Evolutionary conservation across 805 yeast genomes (phyloP).

Genomic region (Wickerhamiella dianesei): DNA sequence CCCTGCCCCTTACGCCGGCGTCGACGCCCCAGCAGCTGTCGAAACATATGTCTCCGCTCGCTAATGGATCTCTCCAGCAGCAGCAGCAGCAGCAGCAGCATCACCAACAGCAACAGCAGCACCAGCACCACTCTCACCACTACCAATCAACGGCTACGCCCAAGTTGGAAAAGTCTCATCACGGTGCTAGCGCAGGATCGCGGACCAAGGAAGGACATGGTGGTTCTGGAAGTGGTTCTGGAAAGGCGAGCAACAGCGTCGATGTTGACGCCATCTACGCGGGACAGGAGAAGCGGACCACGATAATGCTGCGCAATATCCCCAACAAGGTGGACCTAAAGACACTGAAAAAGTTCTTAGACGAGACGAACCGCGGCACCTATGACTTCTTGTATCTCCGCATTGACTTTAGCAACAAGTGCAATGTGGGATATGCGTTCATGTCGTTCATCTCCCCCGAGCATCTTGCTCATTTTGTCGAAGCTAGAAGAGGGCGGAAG

Average conservation of each 20-base stretch:
- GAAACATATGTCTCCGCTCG: not conserved
- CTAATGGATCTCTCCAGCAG: not conserved
- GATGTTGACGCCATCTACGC: slow-evolving; percentile 29
- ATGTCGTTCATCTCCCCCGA: slow-evolving; percentile 35
- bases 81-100: not conserved
- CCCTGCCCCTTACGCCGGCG: not conserved
- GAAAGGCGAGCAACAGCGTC: slow-evolving; percentile 4
- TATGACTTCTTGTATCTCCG: slow-evolving; percentile 34
- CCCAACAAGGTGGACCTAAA: slow-evolving; percentile 39
- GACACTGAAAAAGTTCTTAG: slow-evolving; percentile 34
- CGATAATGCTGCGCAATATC: slow-evolving; percentile 41
- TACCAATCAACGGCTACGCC: not conserved
- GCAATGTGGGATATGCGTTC: slow-evolving; percentile 47
- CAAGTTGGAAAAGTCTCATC: not conserved
- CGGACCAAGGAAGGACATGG: not conserved
- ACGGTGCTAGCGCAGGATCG: not conserved
- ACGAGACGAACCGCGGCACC: slow-evolving; percentile 30
- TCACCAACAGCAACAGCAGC: not conserved
- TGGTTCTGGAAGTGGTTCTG: not conserved
- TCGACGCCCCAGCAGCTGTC: not conserved
- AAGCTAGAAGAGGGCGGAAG: slow-evolving; percentile 33
- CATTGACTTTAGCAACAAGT: slow-evolving; percentile 38
- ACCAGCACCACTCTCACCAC: not conserved
- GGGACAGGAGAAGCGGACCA: slow-evolving; percentile 34
- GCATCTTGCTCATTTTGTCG: slow-evolving; percentile 34